Evolutionary conservation across 257 asterid genomes (phyloP), one percentile per base, ranked within the genome.

Genomic region (Jasminum sambac): DNA sequence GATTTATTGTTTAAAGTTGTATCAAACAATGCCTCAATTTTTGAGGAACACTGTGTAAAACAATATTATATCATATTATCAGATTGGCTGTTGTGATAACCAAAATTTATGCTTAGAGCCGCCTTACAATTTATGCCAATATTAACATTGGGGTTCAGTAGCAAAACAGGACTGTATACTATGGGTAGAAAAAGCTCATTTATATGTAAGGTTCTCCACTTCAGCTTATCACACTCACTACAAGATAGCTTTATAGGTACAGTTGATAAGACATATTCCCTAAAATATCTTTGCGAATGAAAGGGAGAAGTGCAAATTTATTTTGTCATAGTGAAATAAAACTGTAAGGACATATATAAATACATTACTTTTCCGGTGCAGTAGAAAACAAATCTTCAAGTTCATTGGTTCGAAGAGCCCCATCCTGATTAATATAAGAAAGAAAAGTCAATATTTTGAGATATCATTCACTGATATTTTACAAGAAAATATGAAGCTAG

Each of bases 311-410:
- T 71, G 34, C 34, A 60, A 10, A 69, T 58, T 62, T 36, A 67
- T 63, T 64, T 64, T 23, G 24, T 50, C 50, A 68, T 48, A 48
- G 69, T 48, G 26, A 73, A 59, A 64, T 26, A 61, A 67, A 60
- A 57, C 8, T 24, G 42, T 30, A 58, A 50, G 66, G 65, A 70
- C 41, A 67, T 40, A 61, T 71, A 71, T 64, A 75, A 72, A 16
- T 41, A 60, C 36, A 84, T 84, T 94, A 95, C 99, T 87, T 92
- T 71, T 95, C 99, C 19, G 99, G 98, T 13, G 98, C 96, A 8
- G 97, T 89, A 55, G 98, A 95, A 79, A 95, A 95, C 77, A 95
- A 78, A 80, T 95, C 97, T 25, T 95, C 99, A 67, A 95, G 85
- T 83, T 95, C 99, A 44, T 81, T 84, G 71, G 83, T 42, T 71